Evolutionary conservation across 441 rosid genomes (phyloP).

Genomic region (Populus hybrid): DNA sequence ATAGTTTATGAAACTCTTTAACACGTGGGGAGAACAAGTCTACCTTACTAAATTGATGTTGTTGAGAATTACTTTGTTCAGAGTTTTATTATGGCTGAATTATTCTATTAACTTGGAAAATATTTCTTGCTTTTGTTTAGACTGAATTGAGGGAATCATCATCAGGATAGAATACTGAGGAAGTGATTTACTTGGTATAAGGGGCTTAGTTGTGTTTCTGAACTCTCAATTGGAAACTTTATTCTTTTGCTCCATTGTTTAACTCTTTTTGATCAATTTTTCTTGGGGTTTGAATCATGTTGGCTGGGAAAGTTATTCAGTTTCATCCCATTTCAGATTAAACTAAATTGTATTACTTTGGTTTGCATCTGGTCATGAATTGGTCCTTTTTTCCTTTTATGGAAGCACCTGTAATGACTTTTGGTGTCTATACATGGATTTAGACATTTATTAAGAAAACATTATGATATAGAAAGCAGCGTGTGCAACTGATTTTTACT

Average conservation of each 20-base stretch:
- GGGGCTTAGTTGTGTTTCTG: background rate
- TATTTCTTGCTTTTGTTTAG: background rate
- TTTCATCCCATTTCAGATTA: background rate
- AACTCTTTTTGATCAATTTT: background rate
- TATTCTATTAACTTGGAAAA: background rate
- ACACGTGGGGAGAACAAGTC: background rate
- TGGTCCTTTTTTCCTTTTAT: background rate
- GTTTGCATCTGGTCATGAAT: background rate
- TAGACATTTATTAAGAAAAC: background rate
- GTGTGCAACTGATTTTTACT: background rate
- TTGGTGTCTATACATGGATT: background rate
- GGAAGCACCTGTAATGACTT: background rate
- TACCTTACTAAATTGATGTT: conserved; percentile 5
- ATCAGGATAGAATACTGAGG: background rate
- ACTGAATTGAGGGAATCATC: background rate
- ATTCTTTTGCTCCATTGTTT: background rate
- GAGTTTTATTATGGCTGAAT: background rate
- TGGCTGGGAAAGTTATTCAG: background rate
- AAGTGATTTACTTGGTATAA: background rate
- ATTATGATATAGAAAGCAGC: background rate
- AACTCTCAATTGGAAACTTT: background rate
- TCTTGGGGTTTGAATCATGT: background rate
- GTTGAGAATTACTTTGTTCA: background rate
- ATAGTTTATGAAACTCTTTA: conserved; percentile 12
- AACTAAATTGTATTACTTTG: background rate